Evolutionary conservation across 495 filamentous ascomycete species (phyloP), one percentile per base, ranked within the genome.

Genomic region (Trichoderma erinaceum): DNA sequence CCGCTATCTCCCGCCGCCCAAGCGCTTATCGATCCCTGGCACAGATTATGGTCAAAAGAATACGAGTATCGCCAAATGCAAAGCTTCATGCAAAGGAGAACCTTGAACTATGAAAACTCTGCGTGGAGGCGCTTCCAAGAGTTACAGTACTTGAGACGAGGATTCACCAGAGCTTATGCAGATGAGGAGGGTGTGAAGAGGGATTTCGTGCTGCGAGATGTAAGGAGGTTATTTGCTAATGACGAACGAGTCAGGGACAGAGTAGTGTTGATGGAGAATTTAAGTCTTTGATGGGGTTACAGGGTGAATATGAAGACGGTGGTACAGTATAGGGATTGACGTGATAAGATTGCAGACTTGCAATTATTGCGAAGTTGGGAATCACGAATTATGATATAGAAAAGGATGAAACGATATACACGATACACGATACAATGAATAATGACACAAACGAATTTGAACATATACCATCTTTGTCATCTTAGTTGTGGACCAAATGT

Each of bases 51-150:
- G 52, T 61, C 52, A 4, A 0, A 3, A 13, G 6, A 32, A 11
- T 10, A 32, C 10, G 52, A 32, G 25, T 32, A 61, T 16, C 23
- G 23, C 52, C 27, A 23, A 23, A 7, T 13, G 48, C 1, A 18
- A 52, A 52, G 21, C 18, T 23, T 52, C 18, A 12, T 61, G 52
- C 21, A 61, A 32, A 61, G 27, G 23, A 61, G 23, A 32, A 32
- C 11, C 52, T 29, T 61, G 52, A 29, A 61, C 52, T 61, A 32
- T 15, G 52, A 61, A 3, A 61, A 32, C 8, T 61, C 52, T 1
- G 23, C 52, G 2, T 61, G 52, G 52, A 61, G 52, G 8, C 52
- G 52, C 27, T 61, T 61, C 25, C 52, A 61, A n/a, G 52, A 61
- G 13, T 4, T 61, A 10, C 52, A 29, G 10, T 61, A 61, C 15